Evolutionary conservation across 2,329 filamentous ascomycete species (phyloP).

Genomic region (Apiospora arundinis): DNA sequence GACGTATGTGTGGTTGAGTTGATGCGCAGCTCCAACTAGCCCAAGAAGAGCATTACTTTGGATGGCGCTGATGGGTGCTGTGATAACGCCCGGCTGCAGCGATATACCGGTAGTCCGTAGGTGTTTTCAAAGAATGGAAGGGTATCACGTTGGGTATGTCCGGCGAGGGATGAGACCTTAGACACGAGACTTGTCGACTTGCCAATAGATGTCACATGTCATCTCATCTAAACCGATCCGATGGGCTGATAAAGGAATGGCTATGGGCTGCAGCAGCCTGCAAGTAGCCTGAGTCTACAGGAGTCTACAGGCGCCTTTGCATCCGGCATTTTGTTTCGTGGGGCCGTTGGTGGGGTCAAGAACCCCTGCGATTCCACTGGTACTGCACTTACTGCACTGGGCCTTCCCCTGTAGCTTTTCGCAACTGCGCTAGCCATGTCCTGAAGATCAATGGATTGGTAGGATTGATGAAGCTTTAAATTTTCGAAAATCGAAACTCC

Average conservation of each 20-base stretch:
- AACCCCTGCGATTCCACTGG: not conserved
- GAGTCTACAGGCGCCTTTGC: not conserved
- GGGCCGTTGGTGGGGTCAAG: not conserved
- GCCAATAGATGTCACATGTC: conserved; percentile 4
- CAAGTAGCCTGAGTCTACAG: not conserved
- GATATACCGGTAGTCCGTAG: not conserved
- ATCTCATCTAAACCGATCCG: not conserved
- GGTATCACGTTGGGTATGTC: not conserved
- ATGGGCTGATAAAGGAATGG: not conserved
- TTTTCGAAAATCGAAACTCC: conserved; percentile 19
- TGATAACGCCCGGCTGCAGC: too few relatives aligned
- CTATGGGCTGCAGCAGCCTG: not conserved
- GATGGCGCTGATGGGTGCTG: not conserved
- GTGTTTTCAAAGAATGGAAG: not conserved
- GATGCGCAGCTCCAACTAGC: not conserved
- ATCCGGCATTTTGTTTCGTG: conserved; percentile 10
- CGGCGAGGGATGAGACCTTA: not conserved
- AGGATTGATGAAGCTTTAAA: conserved; percentile 14
- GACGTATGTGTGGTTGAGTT: conserved; percentile 2
- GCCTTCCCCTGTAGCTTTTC: not conserved
- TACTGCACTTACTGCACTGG: not conserved
- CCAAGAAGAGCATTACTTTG: conserved; percentile 1
- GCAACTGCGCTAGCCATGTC: not conserved
- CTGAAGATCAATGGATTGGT: conserved; percentile 3
- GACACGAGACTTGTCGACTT: not conserved